phyloP scores from a whole-genome alignment of 2,329 filamentous ascomycete species.

The Lecanicillium sp. region DNA sequence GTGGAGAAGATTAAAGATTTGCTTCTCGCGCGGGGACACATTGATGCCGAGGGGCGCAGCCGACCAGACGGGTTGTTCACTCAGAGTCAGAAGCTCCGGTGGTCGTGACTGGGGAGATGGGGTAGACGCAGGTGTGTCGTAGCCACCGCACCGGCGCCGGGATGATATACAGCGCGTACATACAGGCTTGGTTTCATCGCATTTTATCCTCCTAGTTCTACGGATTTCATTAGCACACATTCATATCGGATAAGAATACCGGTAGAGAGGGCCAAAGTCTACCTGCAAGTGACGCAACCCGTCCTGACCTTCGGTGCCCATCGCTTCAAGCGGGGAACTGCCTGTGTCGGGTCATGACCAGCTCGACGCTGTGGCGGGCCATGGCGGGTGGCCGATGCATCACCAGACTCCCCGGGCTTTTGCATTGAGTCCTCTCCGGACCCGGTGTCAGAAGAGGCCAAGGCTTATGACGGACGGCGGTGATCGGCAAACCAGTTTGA shows the following conservation, averaged over 20 bases:
- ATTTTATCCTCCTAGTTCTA: slow-evolving; percentile 7
- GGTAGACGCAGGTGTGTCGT: not conserved
- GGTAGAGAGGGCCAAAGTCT: not conserved
- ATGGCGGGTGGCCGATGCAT: not conserved
- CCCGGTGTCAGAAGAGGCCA: no score
- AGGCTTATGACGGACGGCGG: no score
- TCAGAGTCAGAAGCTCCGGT: not conserved
- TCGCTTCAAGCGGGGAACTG: slow-evolving; percentile 4
- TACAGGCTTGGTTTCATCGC: slow-evolving; percentile 8
- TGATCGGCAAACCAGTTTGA: no score
- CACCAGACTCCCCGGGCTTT: no score
- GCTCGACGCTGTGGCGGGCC: slow-evolving; percentile 9
- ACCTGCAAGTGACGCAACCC: slow-evolving; percentile 9
- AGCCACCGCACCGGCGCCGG: slow-evolving; percentile 7
- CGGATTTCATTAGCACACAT: not conserved
- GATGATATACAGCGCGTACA: slow-evolving; percentile 3
- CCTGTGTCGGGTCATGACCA: slow-evolving; percentile 5
- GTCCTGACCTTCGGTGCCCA: slow-evolving; percentile 12
- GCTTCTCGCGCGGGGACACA: not conserved
- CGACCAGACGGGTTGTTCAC: slow-evolving; percentile 1
- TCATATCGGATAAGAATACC: not conserved
- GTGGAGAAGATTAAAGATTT: not conserved
- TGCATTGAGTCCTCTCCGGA: no score
- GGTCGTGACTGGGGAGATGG: not conserved
- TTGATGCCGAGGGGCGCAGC: not conserved